Percentiles rank a stretch among this genome's conserved stretches.
phyloP scores from a whole-genome alignment of 108 stramenopile genomes.

The Nitzschia putrida region DNA sequence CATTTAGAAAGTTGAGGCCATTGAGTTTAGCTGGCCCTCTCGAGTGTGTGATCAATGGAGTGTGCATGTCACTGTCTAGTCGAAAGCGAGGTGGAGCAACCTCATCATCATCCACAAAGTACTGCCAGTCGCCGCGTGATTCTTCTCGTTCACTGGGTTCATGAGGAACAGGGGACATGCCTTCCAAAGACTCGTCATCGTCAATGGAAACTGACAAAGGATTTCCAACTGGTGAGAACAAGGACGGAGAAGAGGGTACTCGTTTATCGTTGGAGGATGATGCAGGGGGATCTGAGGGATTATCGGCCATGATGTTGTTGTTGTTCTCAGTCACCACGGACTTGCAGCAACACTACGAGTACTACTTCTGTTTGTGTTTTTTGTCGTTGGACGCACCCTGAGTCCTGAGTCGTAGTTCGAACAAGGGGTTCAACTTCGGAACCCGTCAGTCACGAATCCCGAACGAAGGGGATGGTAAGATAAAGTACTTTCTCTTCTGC shows the following conservation, averaged over 20 bases:
- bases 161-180: conserved; percentile 15
- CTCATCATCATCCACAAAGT: conserved; percentile 18
- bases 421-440: too few relatives aligned
- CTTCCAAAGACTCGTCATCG: conserved; percentile 17
- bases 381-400: too few relatives aligned
- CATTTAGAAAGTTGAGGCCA: conserved; percentile 57
- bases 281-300: too few relatives aligned
- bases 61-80: conserved; percentile 23
- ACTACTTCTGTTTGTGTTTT: too few relatives aligned
- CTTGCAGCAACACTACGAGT: too few relatives aligned
- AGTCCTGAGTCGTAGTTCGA: too few relatives aligned
- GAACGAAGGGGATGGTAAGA: too few relatives aligned
- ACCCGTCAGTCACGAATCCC: too few relatives aligned
- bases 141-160: conserved; percentile 2
- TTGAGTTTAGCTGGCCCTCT: conserved; percentile 42
- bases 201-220: conserved; percentile 12
- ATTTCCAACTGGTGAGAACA: conserved; percentile 25
- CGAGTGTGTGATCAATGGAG: conserved; percentile 17
- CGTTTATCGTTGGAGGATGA: background rate
- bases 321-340: too few relatives aligned
- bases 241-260: conserved; percentile 5
- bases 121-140: conserved; percentile 3
- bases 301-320: too few relatives aligned
- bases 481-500: too few relatives aligned
- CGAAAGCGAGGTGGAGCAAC: conserved; percentile 6